Percentiles rank a stretch among this genome's conserved stretches.
These are phyloP conservation scores for Chlorella sp. DNA, from an alignment of 139 green algal genomes.

Conservation along the genomic window DNA sequence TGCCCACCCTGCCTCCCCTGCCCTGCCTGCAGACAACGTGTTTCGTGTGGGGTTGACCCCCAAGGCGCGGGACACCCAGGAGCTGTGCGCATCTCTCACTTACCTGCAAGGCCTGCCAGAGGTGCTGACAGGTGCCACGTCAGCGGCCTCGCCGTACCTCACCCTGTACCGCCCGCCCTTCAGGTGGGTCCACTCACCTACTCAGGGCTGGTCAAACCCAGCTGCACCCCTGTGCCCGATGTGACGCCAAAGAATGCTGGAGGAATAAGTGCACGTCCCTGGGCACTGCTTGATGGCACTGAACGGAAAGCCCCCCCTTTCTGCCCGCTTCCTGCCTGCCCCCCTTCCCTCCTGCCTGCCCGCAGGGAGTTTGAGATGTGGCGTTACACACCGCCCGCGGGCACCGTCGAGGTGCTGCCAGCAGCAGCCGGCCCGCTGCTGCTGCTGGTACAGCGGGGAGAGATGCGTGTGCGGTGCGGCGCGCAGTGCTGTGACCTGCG, in stretches of 20 bases:
- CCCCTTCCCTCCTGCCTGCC: too few relatives aligned
- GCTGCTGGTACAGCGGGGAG: conserved; percentile 41
- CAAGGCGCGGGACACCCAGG: conserved; percentile 89
- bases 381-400: conserved; percentile 63
- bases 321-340: neutral
- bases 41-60: conserved; percentile 96
- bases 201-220: too few relatives aligned
- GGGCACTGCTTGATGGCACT: too few relatives aligned
- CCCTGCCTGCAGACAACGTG: conserved; percentile 90
- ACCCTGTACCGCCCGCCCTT: conserved; percentile 32
- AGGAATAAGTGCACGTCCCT: too few relatives aligned
- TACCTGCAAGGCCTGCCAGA: conserved; percentile 73
- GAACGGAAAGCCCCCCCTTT: neutral
- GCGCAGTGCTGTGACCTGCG: neutral
- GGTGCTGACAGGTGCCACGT: conserved; percentile 21
- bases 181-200: neutral
- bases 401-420: conserved; percentile 9
- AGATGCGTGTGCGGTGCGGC: neutral
- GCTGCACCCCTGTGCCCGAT: too few relatives aligned
- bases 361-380: conserved; percentile 96
- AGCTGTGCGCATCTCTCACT: conserved; percentile 92
- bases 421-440: conserved; percentile 24
- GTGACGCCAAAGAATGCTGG: too few relatives aligned
- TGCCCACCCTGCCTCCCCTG: too few relatives aligned
- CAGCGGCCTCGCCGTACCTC: neutral